Percentiles rank a stretch among this genome's conserved stretches.
phyloP scores from a whole-genome alignment of 768 basidiomycete species.

The Xerocomellus chrysenteron region DNA sequence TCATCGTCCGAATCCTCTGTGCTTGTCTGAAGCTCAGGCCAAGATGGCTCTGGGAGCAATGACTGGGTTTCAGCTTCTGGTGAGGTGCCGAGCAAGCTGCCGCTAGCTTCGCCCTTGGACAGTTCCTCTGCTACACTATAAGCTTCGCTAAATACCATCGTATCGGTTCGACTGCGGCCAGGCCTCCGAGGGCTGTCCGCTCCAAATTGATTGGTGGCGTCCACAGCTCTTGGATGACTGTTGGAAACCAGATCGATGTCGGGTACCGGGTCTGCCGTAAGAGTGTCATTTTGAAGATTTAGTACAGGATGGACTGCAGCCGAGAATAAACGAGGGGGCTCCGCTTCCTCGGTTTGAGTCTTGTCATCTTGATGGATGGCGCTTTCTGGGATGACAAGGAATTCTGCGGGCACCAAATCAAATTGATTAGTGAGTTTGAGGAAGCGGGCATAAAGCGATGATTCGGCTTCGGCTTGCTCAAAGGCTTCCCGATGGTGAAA shows the following conservation, averaged over 20 bases:
- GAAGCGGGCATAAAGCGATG: conserved; percentile 87
- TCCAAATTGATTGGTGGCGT: conserved; percentile 11
- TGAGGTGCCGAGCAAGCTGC: conserved; percentile 11
- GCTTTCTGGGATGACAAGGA: conserved; percentile 73
- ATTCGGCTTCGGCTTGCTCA: conserved; percentile 88
- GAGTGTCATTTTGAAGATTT: conserved; percentile 9
- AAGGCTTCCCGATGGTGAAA: conserved; percentile 92
- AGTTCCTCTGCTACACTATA: conserved; percentile 40
- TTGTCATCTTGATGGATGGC: conserved; percentile 32
- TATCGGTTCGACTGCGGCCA: conserved; percentile 65
- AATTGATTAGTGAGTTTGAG: conserved; percentile 78
- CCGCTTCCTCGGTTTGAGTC: conserved; percentile 31
- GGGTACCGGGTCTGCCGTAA: conserved; percentile 3
- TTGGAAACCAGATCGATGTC: conserved; percentile 10
- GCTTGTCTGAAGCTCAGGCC: conserved; percentile 10
- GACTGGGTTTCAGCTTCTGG: conserved; percentile 13
- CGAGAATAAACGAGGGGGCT: conserved; percentile 40
- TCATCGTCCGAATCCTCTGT: conserved; percentile 25
- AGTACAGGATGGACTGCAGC: conserved; percentile 38
- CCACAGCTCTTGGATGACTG: conserved; percentile 23
- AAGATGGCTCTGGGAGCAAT: conserved; percentile 2
- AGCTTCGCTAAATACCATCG: conserved; percentile 65
- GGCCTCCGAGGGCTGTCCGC: conserved; percentile 44
- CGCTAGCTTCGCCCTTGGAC: conserved; percentile 20
- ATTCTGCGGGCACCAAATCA: conserved; percentile 78